These are phyloP conservation scores for Lentinula novae-zelandiae DNA, from an alignment of 1,284 basidiomycete genomes.

Conservation along the genomic window DNA sequence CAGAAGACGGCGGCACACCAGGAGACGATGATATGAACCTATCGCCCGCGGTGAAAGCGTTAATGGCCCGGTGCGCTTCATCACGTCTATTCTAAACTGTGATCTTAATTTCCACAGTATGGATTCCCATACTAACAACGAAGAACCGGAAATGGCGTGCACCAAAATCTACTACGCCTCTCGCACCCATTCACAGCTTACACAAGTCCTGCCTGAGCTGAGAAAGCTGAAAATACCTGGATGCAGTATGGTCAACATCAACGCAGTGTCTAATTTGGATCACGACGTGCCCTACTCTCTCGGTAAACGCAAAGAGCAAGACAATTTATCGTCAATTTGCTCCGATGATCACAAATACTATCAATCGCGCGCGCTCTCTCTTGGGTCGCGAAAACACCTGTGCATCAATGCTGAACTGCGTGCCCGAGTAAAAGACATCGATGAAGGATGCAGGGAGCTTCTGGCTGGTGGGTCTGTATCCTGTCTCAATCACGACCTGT, in stretches of 20 bases:
- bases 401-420: constrained; percentile 88
- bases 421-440: constrained; percentile 70
- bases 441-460: constrained; percentile 89
- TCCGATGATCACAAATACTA: constrained; percentile 19
- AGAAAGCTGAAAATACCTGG: constrained; percentile 55
- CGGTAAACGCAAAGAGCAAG: constrained; percentile 28
- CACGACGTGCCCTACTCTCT: not conserved
- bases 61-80: constrained; percentile 71
- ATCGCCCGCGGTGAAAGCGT: constrained; percentile 73
- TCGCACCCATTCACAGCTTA: constrained; percentile 91
- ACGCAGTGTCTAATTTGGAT: constrained; percentile 9
- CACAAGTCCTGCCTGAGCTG: constrained; percentile 88
- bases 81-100: constrained; percentile 1
- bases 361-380: constrained; percentile 63
- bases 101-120: constrained; percentile 21
- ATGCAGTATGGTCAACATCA: constrained; percentile 10
- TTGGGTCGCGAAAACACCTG: constrained; percentile 91
- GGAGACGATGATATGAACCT: constrained; percentile 55
- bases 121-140: constrained; percentile 25
- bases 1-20: constrained; percentile 30
- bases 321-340: constrained; percentile 19
- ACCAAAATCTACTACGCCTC: constrained; percentile 92
- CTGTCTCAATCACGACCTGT: not conserved
- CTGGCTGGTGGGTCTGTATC: constrained; percentile 57
- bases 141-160: constrained; percentile 53